Evolutionary conservation across 1,139 yeast species (phyloP), one percentile per base, ranked within the genome.

Genomic region (Diutina catenulata): DNA sequence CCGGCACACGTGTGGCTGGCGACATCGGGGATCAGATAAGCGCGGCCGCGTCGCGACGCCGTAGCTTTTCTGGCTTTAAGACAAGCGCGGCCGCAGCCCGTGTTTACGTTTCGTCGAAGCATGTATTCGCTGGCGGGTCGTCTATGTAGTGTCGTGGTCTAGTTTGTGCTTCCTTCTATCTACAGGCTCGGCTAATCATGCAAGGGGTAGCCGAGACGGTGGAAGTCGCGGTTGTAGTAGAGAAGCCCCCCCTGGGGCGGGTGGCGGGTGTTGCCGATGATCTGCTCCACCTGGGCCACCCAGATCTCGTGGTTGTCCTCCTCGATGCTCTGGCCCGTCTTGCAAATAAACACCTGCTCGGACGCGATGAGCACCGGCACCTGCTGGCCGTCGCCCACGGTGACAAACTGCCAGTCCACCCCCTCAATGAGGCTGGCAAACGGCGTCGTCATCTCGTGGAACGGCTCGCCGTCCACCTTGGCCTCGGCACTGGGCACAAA

Each of bases 151-250:
- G n/a, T n/a, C n/a, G n/a, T n/a, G n/a, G n/a, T n/a, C n/a, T n/a
- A n/a, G n/a, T n/a, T n/a, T 5, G 32, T 8, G 5, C 20, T 33
- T 8, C 9, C 9, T 32, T 19, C 18, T 31, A 14, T 26, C 11
- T 22, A 16, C 25, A 31, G 15, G 32, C 22, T 8, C 18, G 4
- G 7, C 5, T n/a, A 9, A 20, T 11, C 24, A 15, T 41, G 33
- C 22, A 68, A 55, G 39, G 58, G 52, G 8, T 49, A 44, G 1
- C 84, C 87, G n/a, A 79, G 57, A 36, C 51, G 53, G 52, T 77
- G 80, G 48, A 80, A 80, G 16, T 62, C 57, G 47, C 83, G 62
- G 47, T 79, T 68, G 52, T 70, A 79, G 48, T 79, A 80, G n/a
- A 80, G 50, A 35, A 81, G 52, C 0, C 86, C 86, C 3, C 86